Evolutionary conservation across 208 protist genomes (phyloP).

Genomic region (Wallacemonas sp.): DNA sequence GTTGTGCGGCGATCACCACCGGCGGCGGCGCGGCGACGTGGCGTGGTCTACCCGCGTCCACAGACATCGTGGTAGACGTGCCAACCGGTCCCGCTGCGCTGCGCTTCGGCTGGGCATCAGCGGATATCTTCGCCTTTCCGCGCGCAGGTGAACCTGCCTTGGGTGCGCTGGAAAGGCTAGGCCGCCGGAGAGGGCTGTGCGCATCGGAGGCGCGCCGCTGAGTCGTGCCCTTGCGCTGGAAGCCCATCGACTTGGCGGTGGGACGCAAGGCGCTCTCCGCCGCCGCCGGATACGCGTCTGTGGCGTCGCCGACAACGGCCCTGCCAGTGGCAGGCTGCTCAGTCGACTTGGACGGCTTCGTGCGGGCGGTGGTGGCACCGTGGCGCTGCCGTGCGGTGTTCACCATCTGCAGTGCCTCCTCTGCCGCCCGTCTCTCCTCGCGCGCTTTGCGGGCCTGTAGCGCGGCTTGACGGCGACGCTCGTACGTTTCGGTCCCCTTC

Average conservation of each 20-base stretch:
- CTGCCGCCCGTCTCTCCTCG: slow-evolving; percentile 23
- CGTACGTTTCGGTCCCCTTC: slow-evolving; percentile 15
- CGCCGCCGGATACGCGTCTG: not conserved
- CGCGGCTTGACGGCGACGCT: slow-evolving; percentile 36
- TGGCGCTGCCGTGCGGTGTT: not conserved
- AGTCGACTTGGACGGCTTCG: not conserved
- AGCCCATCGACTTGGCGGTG: not conserved
- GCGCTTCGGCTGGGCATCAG: not conserved
- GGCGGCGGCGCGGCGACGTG: not conserved
- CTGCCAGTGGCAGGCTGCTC: too few species aligned
- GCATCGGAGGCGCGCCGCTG: not conserved
- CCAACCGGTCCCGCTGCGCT: too few species aligned
- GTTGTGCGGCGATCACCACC: not conserved
- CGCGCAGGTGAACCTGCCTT: not conserved
- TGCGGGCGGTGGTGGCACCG: not conserved
- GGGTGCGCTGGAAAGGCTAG: slow-evolving; percentile 18
- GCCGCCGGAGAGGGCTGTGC: slow-evolving; percentile 3
- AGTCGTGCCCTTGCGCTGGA: slow-evolving; percentile 4
- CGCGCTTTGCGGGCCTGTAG: slow-evolving; percentile 28
- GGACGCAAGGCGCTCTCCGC: not conserved
- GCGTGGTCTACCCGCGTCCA: not conserved
- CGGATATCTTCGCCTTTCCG: not conserved
- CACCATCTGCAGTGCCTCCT: slow-evolving; percentile 17
- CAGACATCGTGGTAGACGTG: too few species aligned
- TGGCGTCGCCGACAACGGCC: too few species aligned